Conservation (phyloP, 148 eudicot species). For the Rhododendron henanense region DNA sequence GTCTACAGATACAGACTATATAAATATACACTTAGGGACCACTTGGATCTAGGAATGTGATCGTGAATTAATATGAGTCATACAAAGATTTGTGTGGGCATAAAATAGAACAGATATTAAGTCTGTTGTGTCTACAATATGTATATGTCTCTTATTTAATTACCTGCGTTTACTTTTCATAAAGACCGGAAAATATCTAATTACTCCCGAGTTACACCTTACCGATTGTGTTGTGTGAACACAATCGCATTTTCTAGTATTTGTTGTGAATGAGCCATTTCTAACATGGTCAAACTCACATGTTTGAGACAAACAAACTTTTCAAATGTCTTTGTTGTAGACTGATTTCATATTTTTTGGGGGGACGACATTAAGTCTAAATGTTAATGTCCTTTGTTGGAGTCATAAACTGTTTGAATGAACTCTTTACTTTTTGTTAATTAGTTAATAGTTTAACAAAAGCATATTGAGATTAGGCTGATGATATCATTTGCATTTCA, state of each 20-base stretch:
- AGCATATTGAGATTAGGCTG: neutral
- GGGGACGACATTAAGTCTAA: neutral
- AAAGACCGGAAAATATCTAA: neutral
- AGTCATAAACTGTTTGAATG: neutral
- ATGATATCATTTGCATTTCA: conserved; percentile 17
- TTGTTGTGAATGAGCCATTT: neutral
- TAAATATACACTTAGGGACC: neutral
- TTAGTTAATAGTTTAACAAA: neutral
- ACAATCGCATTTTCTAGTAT: neutral
- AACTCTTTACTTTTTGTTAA: neutral
- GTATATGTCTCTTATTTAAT: neutral
- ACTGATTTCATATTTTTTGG: neutral
- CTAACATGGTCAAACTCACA: neutral
- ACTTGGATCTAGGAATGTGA: neutral
- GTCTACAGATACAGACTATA: neutral
- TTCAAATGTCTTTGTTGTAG: neutral
- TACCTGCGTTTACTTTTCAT: neutral
- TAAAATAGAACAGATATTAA: neutral
- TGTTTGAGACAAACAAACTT: neutral
- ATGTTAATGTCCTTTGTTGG: neutral
- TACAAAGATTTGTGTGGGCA: neutral
- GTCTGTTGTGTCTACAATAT: neutral
- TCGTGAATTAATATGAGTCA: neutral
- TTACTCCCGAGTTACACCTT: neutral
- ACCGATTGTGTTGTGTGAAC: neutral